Base-by-base conservation (phyloP, 441 rosid genomes). In the Breynia disticha region DNA sequence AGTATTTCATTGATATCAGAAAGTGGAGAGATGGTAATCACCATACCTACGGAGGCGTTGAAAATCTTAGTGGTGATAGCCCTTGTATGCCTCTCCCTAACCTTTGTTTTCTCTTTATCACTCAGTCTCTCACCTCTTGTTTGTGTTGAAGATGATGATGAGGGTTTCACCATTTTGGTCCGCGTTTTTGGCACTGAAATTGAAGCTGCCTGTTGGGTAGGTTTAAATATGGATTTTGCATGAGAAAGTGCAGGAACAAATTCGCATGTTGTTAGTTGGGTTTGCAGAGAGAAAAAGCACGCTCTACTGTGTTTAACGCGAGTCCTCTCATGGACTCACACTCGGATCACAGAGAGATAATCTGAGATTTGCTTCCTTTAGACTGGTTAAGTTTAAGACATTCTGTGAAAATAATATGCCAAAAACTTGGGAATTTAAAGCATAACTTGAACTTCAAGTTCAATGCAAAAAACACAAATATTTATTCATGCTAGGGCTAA, bases 1-100 rank as follows among this genome's bases (percentile, higher is more conserved):
- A 79, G 81, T 42, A 76, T 77, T 61, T 71, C 66, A 22, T 79
- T 79, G 64, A 73, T 79, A 50, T 79, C 81, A 19, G 81, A 66
- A 3, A 76, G 69, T 11, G 72, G 74, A 10, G 48, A 79, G 78
- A 16, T 43, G 64, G 66, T 74, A 74, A 14, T 75, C 73, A 9
- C 80, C 79, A 48, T 65, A 71, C 46, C 64, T 70, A 47, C 85
- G 50, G 3, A 76, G 73, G 17, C 84, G 81, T 11, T 64, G 65
- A 76, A 79, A 56, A 79, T 79, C 41, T 72, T 76, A 39, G 79
- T 67, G 46, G 81, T 74, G 21, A 79, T 70, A 9, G 73, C 78
- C 47, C 82, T 69, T 55, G 79, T 74, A 44, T 71, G 73, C 52
- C 84, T 72, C 57, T 79, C 84, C 48, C 79, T 72, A 56, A 74